phyloP scores from a whole-genome alignment of 441 rosid species.

The Populus trichocarpa region DNA sequence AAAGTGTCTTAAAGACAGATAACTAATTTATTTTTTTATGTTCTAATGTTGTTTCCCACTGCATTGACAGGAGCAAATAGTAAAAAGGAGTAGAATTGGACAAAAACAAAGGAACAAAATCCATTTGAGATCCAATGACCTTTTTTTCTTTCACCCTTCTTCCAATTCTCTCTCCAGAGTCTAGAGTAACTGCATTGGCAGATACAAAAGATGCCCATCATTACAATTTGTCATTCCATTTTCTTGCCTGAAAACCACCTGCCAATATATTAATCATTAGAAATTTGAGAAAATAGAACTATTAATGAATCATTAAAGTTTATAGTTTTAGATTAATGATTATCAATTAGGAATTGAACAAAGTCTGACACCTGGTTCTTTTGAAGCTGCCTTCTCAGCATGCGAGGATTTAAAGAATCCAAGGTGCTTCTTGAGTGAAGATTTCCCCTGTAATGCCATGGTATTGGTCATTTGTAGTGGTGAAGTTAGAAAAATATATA shows the following conservation, averaged over 20 bases:
- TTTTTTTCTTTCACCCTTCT: conserved; percentile 9
- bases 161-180: conserved; percentile 16
- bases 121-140: conserved; percentile 29
- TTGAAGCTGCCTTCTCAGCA: conserved; percentile 35
- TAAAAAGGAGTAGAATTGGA: conserved; percentile 21
- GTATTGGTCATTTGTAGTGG: background rate
- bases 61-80: conserved; percentile 40
- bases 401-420: conserved; percentile 39
- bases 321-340: background rate
- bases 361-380: conserved; percentile 35
- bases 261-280: conserved; percentile 13
- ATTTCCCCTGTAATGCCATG: conserved; percentile 38
- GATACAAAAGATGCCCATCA: conserved; percentile 23
- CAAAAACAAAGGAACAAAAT: conserved; percentile 23
- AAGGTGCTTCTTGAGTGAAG: conserved; percentile 31
- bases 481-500: too few species aligned
- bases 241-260: conserved; percentile 44
- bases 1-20: conserved; percentile 8
- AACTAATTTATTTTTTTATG: conserved; percentile 17
- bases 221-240: conserved; percentile 33
- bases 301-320: background rate
- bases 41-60: conserved; percentile 44
- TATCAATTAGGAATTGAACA: background rate
- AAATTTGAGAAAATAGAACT: conserved; percentile 2
- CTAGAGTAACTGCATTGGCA: conserved; percentile 17